Evolutionary conservation across 2,329 filamentous ascomycete genomes (phyloP).

Genomic region (Pestalotiopsis sp.): DNA sequence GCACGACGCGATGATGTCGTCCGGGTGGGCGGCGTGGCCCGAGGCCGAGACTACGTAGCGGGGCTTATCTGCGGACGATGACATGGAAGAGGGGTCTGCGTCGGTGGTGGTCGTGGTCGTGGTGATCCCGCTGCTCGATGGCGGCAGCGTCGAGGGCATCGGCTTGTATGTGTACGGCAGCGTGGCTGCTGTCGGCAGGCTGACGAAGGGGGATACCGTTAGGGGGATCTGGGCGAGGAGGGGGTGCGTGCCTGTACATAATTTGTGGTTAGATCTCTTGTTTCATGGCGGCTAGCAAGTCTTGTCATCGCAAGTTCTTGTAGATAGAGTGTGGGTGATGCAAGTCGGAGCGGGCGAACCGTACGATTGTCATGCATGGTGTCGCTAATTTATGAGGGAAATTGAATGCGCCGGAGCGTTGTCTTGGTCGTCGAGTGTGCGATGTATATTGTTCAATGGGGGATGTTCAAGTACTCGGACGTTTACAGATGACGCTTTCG

Average conservation of each 20-base stretch:
- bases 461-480: not conserved
- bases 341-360: constrained; percentile 8
- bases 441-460: not conserved
- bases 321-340: not conserved
- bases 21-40: constrained; percentile 82
- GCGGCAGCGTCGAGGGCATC: constrained; percentile 84
- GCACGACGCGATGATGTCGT: constrained; percentile 84
- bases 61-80: constrained; percentile 37
- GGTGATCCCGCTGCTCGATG: constrained; percentile 62
- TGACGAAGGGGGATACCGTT: constrained; percentile 92
- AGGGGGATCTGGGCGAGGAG: constrained; percentile 91
- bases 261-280: not conserved
- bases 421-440: not conserved
- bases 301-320: not conserved
- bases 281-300: not conserved
- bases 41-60: constrained; percentile 79
- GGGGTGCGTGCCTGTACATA: constrained; percentile 72
- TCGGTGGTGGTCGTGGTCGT: constrained; percentile 24
- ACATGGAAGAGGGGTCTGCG: not conserved
- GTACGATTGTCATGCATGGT: constrained; percentile 43
- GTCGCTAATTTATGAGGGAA: constrained; percentile 20
- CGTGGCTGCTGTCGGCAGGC: constrained; percentile 84
- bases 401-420: not conserved
- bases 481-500: not conserved
- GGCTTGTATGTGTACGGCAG: constrained; percentile 95